Conservation (phyloP, 1,284 basidiomycete species). For the Mycosarcoma maydis region DNA sequence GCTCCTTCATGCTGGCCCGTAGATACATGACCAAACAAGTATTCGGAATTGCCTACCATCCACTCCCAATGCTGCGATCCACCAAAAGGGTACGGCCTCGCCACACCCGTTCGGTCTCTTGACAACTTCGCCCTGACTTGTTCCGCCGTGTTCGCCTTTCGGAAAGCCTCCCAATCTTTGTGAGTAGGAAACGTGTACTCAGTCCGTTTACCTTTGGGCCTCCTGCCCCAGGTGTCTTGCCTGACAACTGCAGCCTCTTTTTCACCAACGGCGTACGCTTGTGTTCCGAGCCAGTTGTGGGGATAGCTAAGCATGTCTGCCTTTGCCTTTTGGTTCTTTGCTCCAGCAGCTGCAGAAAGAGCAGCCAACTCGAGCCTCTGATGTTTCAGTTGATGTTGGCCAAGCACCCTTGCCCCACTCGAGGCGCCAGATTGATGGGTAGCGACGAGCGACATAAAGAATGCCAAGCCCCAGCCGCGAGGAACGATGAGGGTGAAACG, state of each 20-base stretch:
- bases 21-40: constrained; percentile 9
- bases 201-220: constrained; percentile 59
- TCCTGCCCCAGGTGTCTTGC: constrained; percentile 45
- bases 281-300: constrained; percentile 50
- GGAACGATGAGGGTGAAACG: constrained; percentile 60
- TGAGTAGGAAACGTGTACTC: constrained; percentile 44
- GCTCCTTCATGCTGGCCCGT: neutral
- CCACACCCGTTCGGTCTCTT: constrained; percentile 22
- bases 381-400: constrained; percentile 57
- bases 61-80: constrained; percentile 27
- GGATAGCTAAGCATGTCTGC: constrained; percentile 45
- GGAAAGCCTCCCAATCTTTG: constrained; percentile 30
- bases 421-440: constrained; percentile 46
- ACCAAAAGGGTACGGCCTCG: constrained; percentile 33
- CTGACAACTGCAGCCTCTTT: constrained; percentile 17
- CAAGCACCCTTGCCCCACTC: constrained; percentile 49
- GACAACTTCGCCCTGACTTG: constrained; percentile 14
- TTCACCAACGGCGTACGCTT: constrained; percentile 29
- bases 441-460: constrained; percentile 59
- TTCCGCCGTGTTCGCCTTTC: constrained; percentile 11
- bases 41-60: constrained; percentile 36
- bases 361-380: constrained; percentile 42
- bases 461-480: constrained; percentile 61
- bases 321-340: neutral
- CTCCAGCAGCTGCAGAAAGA: constrained; percentile 9